Evolutionary conservation across 345 rosid genomes (phyloP), one percentile per base, ranked within the genome.

Genomic region (Theobroma cacao): DNA sequence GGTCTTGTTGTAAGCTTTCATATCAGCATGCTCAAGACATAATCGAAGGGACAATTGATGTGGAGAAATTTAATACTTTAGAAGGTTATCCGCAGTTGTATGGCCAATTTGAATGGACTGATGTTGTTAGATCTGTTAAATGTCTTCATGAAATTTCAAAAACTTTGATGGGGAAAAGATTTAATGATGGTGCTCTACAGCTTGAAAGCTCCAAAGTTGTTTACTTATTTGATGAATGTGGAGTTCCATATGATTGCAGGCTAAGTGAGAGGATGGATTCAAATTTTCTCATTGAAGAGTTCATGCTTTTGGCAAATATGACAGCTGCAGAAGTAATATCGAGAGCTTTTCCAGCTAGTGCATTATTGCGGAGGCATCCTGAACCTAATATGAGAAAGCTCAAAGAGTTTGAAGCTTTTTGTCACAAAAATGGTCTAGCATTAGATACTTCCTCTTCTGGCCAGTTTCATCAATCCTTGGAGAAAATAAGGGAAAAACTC

Each of bases 1-100:
- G 75, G 22, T 93, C 97, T 55, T 93, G 98, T 81, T 95, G 98
- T 91, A 91, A 93, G 83, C 93, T 95, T 80, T 93, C 99, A 15
- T 90, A 93, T 87, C 87, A 91, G 71, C 89, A 84, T 56, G 92
- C 97, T 76, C 93, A 90, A 80, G 89, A 88, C 73, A 88, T 95
- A 43, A 83, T 91, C 38, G 88, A 87, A 77, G 91, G 88, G 30
- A 60, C 63, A 38, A 26, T 75, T 64, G 83, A 80, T 84, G 53
- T 53, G 50, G 85, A 60, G 43, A 77, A 80, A 80, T 58, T 26
- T 76, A 71, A 80, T 48, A 58, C 75, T 38, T 72, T 71, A 34
- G 86, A 75, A 53, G 81, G 78, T 69, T 82, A 81, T 79, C 94
- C 92, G 24, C 75, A 65, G 78, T 75, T 95, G 85, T 84, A 91